Base-by-base conservation (phyloP, 768 basidiomycete species). In the Hirschioporus abietinus region DNA sequence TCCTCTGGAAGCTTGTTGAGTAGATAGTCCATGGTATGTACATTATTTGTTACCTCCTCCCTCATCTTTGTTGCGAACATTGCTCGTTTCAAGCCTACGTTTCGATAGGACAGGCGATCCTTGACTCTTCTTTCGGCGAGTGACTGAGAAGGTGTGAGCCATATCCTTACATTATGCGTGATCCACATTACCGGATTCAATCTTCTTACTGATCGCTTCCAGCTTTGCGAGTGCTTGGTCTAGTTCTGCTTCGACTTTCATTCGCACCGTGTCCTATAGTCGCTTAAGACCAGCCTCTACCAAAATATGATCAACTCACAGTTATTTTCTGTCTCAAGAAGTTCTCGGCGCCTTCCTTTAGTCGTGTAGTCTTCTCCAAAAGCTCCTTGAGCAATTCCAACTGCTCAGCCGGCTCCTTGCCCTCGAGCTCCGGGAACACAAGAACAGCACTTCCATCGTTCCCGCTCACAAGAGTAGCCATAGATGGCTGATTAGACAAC, bases 301-400 rank as follows among this genome's bases (percentile, higher is more conserved):
- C 30, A 74, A 71, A 34, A 60, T 60, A 23, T 12, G 35, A 24
- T 42, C 52, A 12, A 76, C 81, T 71, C 67, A 88, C 88, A 60
- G 81, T 81, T 57, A 87, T 72, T 35, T 82, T 77, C 77, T 92
- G 88, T 70, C 87, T 87, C 17, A 97, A 80, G 68, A 98, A 83
- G 70, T 91, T 95, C 80, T 96, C 93, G 0, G 95, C 95, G 12
- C 95, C 95, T 76, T 95, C 94, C 74, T 88, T 93, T 68, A 97
- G 93, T 65, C 90, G 83, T 68, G 86, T 87, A 78, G 95, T 90
- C 68, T 91, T 82, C 64, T 86, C 85, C 23, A 96, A 80, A 72
- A 88, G 86, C 65, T 82, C 83, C 63, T 86, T 85, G 23, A 97
- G 80, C 6, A 81, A 77, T 60, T 88, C 88, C 62, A 95, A 77